Evolutionary conservation across 148 eudicot species (phyloP), one percentile per base, ranked within the genome.

Genomic region (Dianthus caryophyllus): DNA sequence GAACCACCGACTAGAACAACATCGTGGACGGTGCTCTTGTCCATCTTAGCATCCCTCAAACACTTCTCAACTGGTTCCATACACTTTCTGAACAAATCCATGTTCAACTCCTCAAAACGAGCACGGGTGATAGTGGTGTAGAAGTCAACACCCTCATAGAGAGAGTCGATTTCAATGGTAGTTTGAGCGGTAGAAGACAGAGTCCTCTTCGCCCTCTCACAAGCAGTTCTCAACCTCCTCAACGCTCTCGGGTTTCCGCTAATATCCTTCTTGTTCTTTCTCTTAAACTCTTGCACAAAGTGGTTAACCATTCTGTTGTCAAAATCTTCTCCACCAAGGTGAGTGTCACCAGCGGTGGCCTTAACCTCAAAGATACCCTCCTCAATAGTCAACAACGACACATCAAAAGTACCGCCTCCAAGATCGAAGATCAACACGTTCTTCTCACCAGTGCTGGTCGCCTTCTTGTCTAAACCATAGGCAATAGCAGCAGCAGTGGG

Each of bases 1-100:
- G 82, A 79, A 6, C 82, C 82, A 41, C 82, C 82, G 44, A 79
- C 82, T 67, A 79, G 78, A 25, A 79, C 82, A 30, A 79, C 82
- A 75, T 79, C 82, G 8, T 79, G 79, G 24, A 79, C 75, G 13
- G 66, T 54, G 69, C 73, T 71, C 65, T 75, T 75, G 67, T 79
- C 82, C 76, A 75, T 79, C 70, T 75, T 75, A 1, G 78, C 78
- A 50, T 75, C 78, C 12, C 78, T 75, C 71, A 75, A 65, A 65
- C 78, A 75, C 49, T 65, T 70, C 74, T 70, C 78, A 58, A 75
- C 78, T 1, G 74, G 74, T 48, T 75, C 78, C 78, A 75, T 75
- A 59, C 78, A 75, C 67, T 75, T 75, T 47, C 70, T 70, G 36
- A 75, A 75, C 30, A 75, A 39, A 43, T 75, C 78, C 74, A 75